Evolutionary conservation across 176 grass and related monocot genomes (phyloP).

Genomic region (Eleusine indica): DNA sequence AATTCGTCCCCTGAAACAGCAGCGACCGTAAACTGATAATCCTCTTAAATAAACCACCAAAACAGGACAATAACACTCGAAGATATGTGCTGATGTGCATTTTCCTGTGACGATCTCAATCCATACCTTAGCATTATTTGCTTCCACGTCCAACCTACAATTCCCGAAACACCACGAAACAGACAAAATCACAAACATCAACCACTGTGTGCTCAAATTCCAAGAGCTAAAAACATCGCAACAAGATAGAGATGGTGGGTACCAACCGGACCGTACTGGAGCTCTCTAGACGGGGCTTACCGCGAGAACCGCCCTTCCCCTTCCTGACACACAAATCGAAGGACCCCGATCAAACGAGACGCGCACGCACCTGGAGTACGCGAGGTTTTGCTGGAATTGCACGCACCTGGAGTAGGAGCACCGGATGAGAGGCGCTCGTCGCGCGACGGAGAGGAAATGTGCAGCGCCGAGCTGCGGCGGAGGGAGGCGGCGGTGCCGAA

Average conservation of each 20-base stretch:
- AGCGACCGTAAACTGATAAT: neutral
- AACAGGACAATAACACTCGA: neutral
- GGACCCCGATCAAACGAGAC: neutral
- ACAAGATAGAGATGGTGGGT: neutral
- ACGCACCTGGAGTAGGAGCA: slow-evolving; percentile 27
- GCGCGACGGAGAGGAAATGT: neutral
- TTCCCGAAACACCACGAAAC: neutral
- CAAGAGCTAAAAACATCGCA: neutral
- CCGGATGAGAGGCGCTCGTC: neutral
- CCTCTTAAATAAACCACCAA: slow-evolving; percentile 12
- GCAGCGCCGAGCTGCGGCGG: neutral
- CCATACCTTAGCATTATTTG: slow-evolving; percentile 22
- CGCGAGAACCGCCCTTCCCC: neutral
- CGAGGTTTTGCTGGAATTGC: neutral
- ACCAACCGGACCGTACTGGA: slow-evolving; percentile 16
- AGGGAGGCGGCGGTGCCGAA: neutral
- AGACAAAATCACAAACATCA: slow-evolving; percentile 6
- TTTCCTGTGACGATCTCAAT: neutral
- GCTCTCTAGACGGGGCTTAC: neutral
- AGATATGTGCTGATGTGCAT: neutral
- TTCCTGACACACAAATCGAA: slow-evolving; percentile 3
- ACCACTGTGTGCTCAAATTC: neutral
- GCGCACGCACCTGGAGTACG: neutral
- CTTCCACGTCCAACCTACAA: slow-evolving; percentile 19
- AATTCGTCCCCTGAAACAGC: slow-evolving; percentile 23